Evolutionary conservation across 805 yeast genomes (phyloP).

Genomic region (Myxozyma mucilagina): DNA sequence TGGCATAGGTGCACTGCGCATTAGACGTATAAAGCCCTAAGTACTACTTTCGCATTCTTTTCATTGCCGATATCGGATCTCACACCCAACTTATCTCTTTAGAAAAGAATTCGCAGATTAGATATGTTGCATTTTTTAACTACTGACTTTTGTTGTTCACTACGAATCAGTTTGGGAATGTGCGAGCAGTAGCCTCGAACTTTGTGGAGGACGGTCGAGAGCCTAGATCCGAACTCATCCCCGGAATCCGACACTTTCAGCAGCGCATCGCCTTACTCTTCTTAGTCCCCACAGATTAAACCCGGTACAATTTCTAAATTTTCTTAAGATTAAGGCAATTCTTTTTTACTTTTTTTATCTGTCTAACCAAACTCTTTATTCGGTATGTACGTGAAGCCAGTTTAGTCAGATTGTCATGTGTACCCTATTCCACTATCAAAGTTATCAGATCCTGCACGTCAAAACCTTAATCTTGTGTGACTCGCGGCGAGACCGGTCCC

Average conservation of each 20-base stretch:
- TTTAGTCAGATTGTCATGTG: neutral
- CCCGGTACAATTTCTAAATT: neutral
- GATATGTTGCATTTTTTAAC: neutral
- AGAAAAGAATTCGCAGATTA: too few relatives aligned
- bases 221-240: constrained; percentile 8
- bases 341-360: neutral
- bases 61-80: neutral
- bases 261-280: neutral
- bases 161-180: neutral
- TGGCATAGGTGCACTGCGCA: neutral
- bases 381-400: neutral
- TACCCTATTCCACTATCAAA: constrained; percentile 5
- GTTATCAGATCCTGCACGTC: constrained; percentile 21
- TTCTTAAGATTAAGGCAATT: too few relatives aligned
- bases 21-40: neutral
- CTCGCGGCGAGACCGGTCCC: too few relatives aligned
- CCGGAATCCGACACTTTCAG: neutral
- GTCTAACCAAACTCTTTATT: neutral
- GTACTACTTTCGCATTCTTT: neutral
- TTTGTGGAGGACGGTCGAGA: constrained; percentile 4
- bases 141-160: neutral
- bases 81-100: too few relatives aligned
- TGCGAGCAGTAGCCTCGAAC: constrained; percentile 6
- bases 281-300: neutral
- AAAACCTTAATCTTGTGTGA: neutral